These are phyloP conservation scores for Bidens hawaiensis DNA, from an alignment of 140 eudicot species.

Conservation along the genomic window DNA sequence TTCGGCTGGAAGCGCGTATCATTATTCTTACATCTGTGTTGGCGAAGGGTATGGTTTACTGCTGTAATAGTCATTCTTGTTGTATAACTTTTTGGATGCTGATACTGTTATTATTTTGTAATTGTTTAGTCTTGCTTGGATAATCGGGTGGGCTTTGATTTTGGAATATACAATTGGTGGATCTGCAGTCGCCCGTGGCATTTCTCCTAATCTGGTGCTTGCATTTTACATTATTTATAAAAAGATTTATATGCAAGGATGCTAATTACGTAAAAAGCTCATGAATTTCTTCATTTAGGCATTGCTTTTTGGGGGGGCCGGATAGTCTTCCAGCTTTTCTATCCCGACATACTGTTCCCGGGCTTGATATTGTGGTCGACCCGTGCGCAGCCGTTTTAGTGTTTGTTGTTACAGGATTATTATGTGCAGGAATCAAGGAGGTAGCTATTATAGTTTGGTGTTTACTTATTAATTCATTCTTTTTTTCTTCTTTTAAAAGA, in stretches of 20 bases:
- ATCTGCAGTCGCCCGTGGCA: constrained; percentile 96
- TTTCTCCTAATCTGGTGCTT: constrained; percentile 90
- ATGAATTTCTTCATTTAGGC: constrained; percentile 49
- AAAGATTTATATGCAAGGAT: neutral
- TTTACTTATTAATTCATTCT: neutral
- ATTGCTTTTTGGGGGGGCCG: constrained; percentile 83
- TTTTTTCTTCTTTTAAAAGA: neutral
- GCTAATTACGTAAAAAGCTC: constrained; percentile 5
- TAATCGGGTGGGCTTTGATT: constrained; percentile 94
- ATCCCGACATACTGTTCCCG: constrained; percentile 72
- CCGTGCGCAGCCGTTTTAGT: constrained; percentile 95
- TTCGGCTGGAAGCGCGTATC: constrained; percentile 99
- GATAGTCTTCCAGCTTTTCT: constrained; percentile 71
- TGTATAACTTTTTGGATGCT: neutral
- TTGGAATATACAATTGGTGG: constrained; percentile 99
- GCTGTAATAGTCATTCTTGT: neutral
- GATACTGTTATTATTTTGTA: neutral
- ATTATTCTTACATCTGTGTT: constrained; percentile 87
- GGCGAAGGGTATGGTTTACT: constrained; percentile 82
- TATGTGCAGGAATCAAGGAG: constrained; percentile 96
- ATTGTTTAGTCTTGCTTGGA: constrained; percentile 83
- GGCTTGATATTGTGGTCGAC: constrained; percentile 65
- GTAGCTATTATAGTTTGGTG: constrained; percentile 22
- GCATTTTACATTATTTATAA: neutral
- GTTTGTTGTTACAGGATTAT: constrained; percentile 64